Base-by-base conservation (phyloP, 1,284 basidiomycete species). In the Trichosporon sp. region DNA sequence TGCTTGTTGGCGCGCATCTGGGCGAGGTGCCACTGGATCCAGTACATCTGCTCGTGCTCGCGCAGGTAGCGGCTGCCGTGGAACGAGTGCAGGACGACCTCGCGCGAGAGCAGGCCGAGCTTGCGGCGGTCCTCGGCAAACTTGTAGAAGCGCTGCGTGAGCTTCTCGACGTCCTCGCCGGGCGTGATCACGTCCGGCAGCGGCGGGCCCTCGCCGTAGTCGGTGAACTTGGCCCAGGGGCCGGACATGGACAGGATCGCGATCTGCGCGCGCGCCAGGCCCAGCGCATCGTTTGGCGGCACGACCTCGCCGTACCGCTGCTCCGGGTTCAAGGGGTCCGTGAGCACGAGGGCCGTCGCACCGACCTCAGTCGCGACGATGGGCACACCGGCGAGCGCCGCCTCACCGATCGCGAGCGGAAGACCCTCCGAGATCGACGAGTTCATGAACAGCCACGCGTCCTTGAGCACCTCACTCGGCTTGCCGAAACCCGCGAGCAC, bases 291-390 rank as follows among this genome's bases (percentile, higher is more conserved):
- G 63, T 70, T 70, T 11, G 69, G 69, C 2, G 66, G 66, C 2
- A 70, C 69, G 34, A 70, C 69, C 44, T 67, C 69, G 15, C 69
- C 66, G 56, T 65, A 70, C 8, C 64, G 66, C 63, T 70, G 66
- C 9, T 38, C 32, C 3, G 65, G 42, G 58, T 63, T 44, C 12
- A 38, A 23, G 27, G 69, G 66, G 60, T 70, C 69, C 18, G 69
- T 70, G 44, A 70, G 66, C 38, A 70, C 69, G 11, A 65, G 69
- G 4, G 66, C 66, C 1, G 69, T 67, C 13, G 69, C 69, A 9
- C 69, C 69, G 18, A 70, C 69, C 58, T 70, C 69, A 6, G 69
- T 70, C n/a, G 70, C 70, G n/a, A 71, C 67, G 21, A 71, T 68
- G 18, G 70, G 70, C 4, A 71, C 67, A 11, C 67, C 70, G 5